These are phyloP conservation scores for Adansonia gregorii DNA, from an alignment of 441 rosid species.

Conservation along the genomic window DNA sequence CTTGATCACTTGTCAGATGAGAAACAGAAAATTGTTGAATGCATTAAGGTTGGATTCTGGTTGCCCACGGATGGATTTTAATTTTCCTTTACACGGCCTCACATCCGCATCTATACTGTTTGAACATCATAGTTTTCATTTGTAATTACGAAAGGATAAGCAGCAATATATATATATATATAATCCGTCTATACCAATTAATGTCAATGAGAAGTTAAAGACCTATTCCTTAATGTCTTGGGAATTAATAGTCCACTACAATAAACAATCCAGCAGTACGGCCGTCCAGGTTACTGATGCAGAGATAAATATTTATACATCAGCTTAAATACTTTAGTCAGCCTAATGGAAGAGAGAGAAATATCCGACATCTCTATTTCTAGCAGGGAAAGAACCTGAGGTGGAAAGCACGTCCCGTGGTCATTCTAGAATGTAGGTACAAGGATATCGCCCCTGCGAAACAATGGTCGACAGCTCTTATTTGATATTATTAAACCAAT, in stretches of 20 bases:
- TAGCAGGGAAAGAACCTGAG: neutral
- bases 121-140: no score
- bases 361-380: no score
- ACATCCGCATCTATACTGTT: neutral
- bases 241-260: neutral
- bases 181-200: neutral
- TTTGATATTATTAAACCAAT: no score
- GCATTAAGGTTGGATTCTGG: neutral
- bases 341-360: no score
- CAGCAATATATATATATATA: no score
- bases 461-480: no score
- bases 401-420: neutral
- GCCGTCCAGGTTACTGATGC: neutral
- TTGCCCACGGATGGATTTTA: neutral
- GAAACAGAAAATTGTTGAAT: neutral
- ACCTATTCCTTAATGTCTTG: no score
- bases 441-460: no score
- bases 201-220: neutral
- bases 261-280: neutral
- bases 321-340: neutral
- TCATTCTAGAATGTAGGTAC: no score
- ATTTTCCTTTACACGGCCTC: no score
- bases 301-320: no score
- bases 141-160: neutral
- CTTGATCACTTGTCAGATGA: neutral